Base-by-base conservation (phyloP, 2,329 filamentous ascomycete genomes). In the Penicillium italicum region DNA sequence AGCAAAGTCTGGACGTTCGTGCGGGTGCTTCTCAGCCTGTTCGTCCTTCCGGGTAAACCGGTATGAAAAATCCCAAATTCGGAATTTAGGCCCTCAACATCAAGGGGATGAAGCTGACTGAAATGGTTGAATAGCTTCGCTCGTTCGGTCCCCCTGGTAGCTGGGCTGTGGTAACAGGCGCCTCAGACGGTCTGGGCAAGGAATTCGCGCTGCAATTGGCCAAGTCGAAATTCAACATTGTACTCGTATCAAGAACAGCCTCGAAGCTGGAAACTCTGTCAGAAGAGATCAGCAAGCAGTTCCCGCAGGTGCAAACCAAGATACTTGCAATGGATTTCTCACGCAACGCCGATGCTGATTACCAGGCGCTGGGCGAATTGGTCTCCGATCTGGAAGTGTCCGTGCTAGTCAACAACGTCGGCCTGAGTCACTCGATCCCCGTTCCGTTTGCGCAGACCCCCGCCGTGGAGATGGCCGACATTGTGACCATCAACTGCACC, bases 331-430 rank as follows among this genome's bases (percentile, higher is more conserved):
- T 99, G 90, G 94, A 99, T 78, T 99, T 94, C 74, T 81, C 90
- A 8, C 79, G 85, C 69, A 88, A 96, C 74, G 80, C 86, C 62
- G 86, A 94, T 60, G 79, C 80, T 53, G 92, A 97, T 76, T 97
- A 94, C 78, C 82, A 85, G 53, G 82, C 82, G 44, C 80, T 99
- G 46, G 83, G 85, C 62, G 78, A 83, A 61, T 74, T 90, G 24
- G 77, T 96, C 48, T 75, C 84, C 20, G 87, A 82, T 8, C 83
- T 96, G 37, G 92, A 97, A 63, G 79, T 99, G 26, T 87, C 87
- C 42, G 88, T 99, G 59, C 79, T 99, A 61, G 82, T 99, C 80
- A 99, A 99, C 82, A 99, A 99, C 68, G 94, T 99, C 52, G 94
- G 94, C 62, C 87, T 91, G 74, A 95, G 89, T 75, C 94, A 99